Percentiles rank a stretch among this genome's conserved stretches.
Evolutionary conservation across 2,329 filamentous ascomycete genomes (phyloP).

Genomic region (Ophiosphaerella herpotricha): DNA sequence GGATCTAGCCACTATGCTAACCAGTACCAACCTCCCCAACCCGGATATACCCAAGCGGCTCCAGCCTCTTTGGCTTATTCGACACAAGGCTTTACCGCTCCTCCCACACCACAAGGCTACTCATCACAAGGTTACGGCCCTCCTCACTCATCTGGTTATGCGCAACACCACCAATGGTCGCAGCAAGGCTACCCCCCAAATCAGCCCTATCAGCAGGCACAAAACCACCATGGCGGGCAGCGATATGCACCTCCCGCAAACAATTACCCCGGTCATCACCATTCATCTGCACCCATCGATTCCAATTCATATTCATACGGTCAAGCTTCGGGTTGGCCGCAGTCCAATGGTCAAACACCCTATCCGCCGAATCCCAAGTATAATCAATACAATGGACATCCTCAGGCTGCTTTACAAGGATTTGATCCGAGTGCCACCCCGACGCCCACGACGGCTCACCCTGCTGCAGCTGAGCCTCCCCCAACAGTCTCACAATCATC

Average conservation of each 20-base stretch:
- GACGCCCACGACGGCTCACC: conserved; percentile 31
- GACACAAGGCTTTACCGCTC: conserved; percentile 26
- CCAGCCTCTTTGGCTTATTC: conserved; percentile 24
- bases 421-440: conserved; percentile 36
- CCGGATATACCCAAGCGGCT: conserved; percentile 32
- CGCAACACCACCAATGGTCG: conserved; percentile 34
- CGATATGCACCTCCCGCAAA: conserved; percentile 24
- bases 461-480: conserved; percentile 15
- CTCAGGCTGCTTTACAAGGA: conserved; percentile 7
- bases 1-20: conserved; percentile 28
- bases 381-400: conserved; percentile 16
- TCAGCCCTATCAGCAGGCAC: conserved; percentile 27
- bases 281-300: conserved; percentile 23
- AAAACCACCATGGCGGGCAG: conserved; percentile 25
- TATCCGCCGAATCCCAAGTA: conserved; percentile 23
- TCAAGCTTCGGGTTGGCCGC: conserved; percentile 30
- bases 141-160: conserved; percentile 23
- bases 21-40: conserved; percentile 34
- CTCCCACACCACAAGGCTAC: conserved; percentile 25
- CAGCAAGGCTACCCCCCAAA: conserved; percentile 28
- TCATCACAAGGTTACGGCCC: conserved; percentile 30
- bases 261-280: conserved; percentile 24
- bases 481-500: conserved; percentile 14
- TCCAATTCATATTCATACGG: conserved; percentile 28
- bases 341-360: conserved; percentile 15